These are phyloP conservation scores for Lantana camara DNA, from an alignment of 257 asterid genomes.

Conservation along the genomic window DNA sequence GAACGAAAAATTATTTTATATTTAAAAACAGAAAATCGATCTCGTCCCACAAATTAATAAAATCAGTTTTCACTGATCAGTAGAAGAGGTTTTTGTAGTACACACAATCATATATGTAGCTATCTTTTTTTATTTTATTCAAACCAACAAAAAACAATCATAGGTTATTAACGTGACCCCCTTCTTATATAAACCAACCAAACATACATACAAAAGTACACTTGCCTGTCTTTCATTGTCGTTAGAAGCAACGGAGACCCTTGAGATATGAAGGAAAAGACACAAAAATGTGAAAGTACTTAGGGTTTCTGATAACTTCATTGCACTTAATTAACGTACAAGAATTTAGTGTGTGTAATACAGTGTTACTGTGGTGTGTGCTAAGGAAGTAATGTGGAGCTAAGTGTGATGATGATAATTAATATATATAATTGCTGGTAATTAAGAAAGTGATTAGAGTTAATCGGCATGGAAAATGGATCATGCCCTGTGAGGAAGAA, in stretches of 20 bases:
- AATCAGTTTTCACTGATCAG: too few species aligned
- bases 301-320: constrained; percentile 32
- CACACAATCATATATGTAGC: too few species aligned
- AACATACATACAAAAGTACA: too few species aligned
- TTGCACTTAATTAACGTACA: background rate
- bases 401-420: background rate
- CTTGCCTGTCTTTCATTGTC: constrained; percentile 57
- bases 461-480: constrained; percentile 36
- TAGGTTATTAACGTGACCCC: too few species aligned
- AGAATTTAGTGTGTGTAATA: background rate
- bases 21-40: too few species aligned
- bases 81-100: too few species aligned
- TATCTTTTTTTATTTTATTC: too few species aligned
- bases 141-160: too few species aligned
- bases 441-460: background rate
- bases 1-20: too few species aligned
- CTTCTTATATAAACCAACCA: too few species aligned
- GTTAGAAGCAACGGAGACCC: constrained; percentile 23
- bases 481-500: constrained; percentile 21
- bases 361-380: background rate
- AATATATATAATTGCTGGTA: background rate
- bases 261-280: constrained; percentile 27
- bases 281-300: constrained; percentile 25
- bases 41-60: too few species aligned
- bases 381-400: background rate